Conservation (phyloP, 192 early-diverging fungal genomes). For the Diversispora eburnea region DNA sequence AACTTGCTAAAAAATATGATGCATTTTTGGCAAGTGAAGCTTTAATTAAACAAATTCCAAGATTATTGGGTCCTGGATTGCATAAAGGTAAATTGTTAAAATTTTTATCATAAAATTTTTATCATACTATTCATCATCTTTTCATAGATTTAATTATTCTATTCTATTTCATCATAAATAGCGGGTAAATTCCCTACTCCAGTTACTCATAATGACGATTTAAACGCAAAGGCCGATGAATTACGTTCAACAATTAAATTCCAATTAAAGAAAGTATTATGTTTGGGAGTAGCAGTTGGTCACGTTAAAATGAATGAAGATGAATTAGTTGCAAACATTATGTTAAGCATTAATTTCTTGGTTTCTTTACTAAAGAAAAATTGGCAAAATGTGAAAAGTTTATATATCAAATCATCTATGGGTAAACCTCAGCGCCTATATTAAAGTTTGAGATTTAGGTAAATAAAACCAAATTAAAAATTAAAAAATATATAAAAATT, state of each 20-base stretch:
- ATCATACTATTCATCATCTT: background rate
- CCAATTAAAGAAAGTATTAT: conserved; percentile 99
- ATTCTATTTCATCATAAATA: background rate
- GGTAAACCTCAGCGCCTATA: conserved; percentile 88
- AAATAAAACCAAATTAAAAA: background rate
- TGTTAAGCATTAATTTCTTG: conserved; percentile 98
- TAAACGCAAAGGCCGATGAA: conserved; percentile 86
- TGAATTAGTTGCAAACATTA: conserved; percentile 92
- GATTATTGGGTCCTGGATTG: conserved; percentile 94
- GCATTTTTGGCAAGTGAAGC: conserved; percentile 96
- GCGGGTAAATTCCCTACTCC: conserved; percentile 98
- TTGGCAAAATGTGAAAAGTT: conserved; percentile 99
- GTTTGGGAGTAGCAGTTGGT: conserved; percentile 94
- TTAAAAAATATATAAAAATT: background rate
- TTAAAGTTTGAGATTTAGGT: conserved; percentile 45
- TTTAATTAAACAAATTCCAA: conserved; percentile 98
- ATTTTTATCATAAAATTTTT: background rate
- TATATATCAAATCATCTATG: conserved; percentile 98
- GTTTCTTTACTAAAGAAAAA: conserved; percentile 97
- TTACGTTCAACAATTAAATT: conserved; percentile 98
- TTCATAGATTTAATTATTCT: background rate
- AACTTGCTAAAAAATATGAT: conserved; percentile 98
- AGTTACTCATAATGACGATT: conserved; percentile 82
- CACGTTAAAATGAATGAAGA: conserved; percentile 94
- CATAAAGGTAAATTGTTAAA: conserved; percentile 78